A percentile compares a stretch with the other conserved stretches of the same genome.
phyloP scores from a whole-genome alignment of 495 filamentous ascomycete species.

The Aspergillus mulundensis region DNA sequence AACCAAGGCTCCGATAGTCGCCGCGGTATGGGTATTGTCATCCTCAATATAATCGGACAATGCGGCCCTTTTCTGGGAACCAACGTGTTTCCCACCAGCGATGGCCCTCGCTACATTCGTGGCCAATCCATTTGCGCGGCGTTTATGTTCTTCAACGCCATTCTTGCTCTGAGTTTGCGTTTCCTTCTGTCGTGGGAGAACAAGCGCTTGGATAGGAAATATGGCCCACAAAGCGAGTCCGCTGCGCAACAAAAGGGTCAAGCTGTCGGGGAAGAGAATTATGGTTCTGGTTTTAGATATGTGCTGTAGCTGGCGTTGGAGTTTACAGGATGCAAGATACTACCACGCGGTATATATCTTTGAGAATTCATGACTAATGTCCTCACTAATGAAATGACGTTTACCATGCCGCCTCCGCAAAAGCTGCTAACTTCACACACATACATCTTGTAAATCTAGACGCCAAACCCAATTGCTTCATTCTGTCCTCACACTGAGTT shows the following conservation, averaged over 20 bases:
- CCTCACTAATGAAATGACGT: not conserved
- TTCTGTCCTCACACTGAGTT: no score
- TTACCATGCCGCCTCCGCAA: not conserved
- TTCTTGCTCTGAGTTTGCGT: slow-evolving; percentile 54
- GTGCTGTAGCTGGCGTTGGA: slow-evolving; percentile 30
- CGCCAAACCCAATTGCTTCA: no score
- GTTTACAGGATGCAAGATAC: not conserved
- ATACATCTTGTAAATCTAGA: no score
- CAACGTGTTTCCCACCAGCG: slow-evolving; percentile 56
- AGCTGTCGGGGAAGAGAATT: slow-evolving; percentile 45
- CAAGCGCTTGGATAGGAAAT: slow-evolving; percentile 48
- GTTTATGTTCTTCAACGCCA: slow-evolving; percentile 65
- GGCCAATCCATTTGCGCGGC: slow-evolving; percentile 67
- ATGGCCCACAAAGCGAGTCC: slow-evolving; percentile 31
- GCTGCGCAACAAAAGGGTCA: slow-evolving; percentile 14
- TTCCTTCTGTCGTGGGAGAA: slow-evolving; percentile 61
- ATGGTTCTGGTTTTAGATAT: slow-evolving; percentile 46
- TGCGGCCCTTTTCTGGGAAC: slow-evolving; percentile 66
- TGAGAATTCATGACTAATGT: not conserved
- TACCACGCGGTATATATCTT: not conserved
- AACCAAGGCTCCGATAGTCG: slow-evolving; percentile 70
- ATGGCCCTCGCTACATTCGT: slow-evolving; percentile 60
- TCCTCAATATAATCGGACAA: slow-evolving; percentile 69
- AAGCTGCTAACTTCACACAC: not conserved
- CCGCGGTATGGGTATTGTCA: slow-evolving; percentile 65